Conservation (phyloP, 2,329 filamentous ascomycete species). For the Hymenoscyphus albidus region DNA sequence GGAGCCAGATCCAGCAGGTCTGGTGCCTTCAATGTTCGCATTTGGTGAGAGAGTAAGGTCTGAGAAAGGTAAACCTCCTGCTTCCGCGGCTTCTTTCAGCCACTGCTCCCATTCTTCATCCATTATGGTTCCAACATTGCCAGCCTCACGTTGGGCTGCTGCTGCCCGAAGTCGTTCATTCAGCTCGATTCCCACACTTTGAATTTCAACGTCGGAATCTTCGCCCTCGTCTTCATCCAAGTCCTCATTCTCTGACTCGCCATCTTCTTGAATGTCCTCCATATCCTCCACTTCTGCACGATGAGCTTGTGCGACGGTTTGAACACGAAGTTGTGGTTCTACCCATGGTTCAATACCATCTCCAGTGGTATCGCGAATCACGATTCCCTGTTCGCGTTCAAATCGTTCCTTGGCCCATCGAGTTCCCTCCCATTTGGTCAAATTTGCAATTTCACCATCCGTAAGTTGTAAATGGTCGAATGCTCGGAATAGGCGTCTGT, state of each 20-base stretch:
- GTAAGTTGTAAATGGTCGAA: constrained; percentile 70
- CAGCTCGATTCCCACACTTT: constrained; percentile 58
- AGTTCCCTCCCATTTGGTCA: constrained; percentile 81
- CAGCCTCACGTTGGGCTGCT: constrained; percentile 59
- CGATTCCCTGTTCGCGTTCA: constrained; percentile 68
- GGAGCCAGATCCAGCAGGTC: constrained; percentile 31
- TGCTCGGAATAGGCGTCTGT: constrained; percentile 70
- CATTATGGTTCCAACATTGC: constrained; percentile 54
- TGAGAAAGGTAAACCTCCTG: constrained; percentile 51
- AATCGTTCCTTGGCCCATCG: constrained; percentile 79
- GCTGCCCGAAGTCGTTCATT: constrained; percentile 64
- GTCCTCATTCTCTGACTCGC: constrained; percentile 31
- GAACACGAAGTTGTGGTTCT: constrained; percentile 39
- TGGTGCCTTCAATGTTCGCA: constrained; percentile 35
- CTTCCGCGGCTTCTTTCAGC: constrained; percentile 66
- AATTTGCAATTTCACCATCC: constrained; percentile 61
- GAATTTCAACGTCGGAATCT: constrained; percentile 50
- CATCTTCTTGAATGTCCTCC: constrained; percentile 37
- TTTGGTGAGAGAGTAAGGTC: constrained; percentile 34
- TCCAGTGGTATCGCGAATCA: constrained; percentile 67
- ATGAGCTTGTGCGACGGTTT: constrained; percentile 18
- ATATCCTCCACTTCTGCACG: constrained; percentile 30
- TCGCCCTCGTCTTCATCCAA: constrained; percentile 42
- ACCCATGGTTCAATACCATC: constrained; percentile 64
- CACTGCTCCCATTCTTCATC: constrained; percentile 74